Evolutionary conservation across 2,329 filamentous ascomycete genomes (phyloP), one percentile per base, ranked within the genome.

Genomic region (Plectosphaerella plurivora): DNA sequence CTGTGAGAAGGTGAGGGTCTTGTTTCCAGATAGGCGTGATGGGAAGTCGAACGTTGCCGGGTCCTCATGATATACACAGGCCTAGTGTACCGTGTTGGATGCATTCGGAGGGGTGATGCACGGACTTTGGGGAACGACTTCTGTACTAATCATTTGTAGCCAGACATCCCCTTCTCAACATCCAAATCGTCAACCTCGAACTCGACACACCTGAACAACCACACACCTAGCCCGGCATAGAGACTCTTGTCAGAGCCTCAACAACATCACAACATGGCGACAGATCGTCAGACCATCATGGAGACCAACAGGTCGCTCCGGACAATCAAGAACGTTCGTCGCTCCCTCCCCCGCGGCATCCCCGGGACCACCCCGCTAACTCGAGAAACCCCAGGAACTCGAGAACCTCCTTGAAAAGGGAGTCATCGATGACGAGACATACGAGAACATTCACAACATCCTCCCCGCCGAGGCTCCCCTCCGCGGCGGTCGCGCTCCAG

Each of bases 341-440:
- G 45, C 52, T 8, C 33, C 36, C 25, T 37, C 47, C 24, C 25
- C 20, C 15, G 25, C 11, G 9, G 16, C n/a, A n/a, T 36, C 25
- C 45, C 22, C n/a, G 22, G 25, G 15, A 4, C 24, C 14, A 33
- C 15, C n/a, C 33, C 20, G 37, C 50, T 51, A 15, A 55, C 24
- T 10, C 48, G n/a, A 36, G 15, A 33, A 25, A 6, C n/a, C n/a
- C 33, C 60, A 96, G 92, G 92, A 97, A 75, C 88, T 97, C 55
- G 91, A 96, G 71, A 88, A 86, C 61, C 88, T 97, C 55, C 82
- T 90, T 60, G 92, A 96, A 68, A 84, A 88, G 64, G 86, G 86
- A 59, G 78, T 92, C 64, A 89, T 97, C 67, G 84, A 81, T 57
- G 85, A 89, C 54, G 74, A 84, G 52, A 84, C 87, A 65, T 91